Evolutionary conservation across 495 filamentous ascomycete genomes (phyloP).

Genomic region (Penicillium diatomitis): DNA sequence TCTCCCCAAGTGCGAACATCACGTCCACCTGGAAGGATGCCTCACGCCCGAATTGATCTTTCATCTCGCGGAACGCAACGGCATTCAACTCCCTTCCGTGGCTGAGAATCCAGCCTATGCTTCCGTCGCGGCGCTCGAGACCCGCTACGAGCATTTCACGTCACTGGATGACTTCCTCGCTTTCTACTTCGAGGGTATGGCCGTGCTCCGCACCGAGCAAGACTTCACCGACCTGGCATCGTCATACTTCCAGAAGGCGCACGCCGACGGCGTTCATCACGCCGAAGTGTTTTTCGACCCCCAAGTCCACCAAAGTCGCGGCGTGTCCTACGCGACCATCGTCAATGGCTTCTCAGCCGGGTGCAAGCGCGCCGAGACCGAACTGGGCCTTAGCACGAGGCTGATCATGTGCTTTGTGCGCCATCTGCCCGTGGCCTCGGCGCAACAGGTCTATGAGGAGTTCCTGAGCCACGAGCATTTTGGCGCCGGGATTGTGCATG

Average conservation of each 20-base stretch:
- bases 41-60: slow-evolving; percentile 62
- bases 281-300: slow-evolving; percentile 78
- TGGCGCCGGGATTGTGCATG: slow-evolving; percentile 42
- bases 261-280: slow-evolving; percentile 57
- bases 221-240: slow-evolving; percentile 72
- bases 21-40: slow-evolving; percentile 69
- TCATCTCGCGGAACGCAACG: slow-evolving; percentile 53
- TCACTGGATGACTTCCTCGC: slow-evolving; percentile 69
- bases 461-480: slow-evolving; percentile 44
- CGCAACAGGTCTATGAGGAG: slow-evolving; percentile 38
- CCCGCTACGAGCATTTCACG: slow-evolving; percentile 54
- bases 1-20: slow-evolving; percentile 73
- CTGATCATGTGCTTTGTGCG: slow-evolving; percentile 63
- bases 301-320: slow-evolving; percentile 59
- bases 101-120: slow-evolving; percentile 46
- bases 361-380: slow-evolving; percentile 49
- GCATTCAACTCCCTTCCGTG: slow-evolving; percentile 45
- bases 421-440: slow-evolving; percentile 52
- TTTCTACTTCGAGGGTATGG: slow-evolving; percentile 74
- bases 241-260: slow-evolving; percentile 58
- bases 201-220: slow-evolving; percentile 44
- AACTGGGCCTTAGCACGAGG: slow-evolving; percentile 52
- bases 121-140: slow-evolving; percentile 46
- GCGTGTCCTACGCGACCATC: slow-evolving; percentile 51
- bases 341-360: slow-evolving; percentile 50